Evolutionary conservation across 31 red algal species (phyloP), one percentile per base, ranked within the genome.

Genomic region (Endocladia muricata): DNA sequence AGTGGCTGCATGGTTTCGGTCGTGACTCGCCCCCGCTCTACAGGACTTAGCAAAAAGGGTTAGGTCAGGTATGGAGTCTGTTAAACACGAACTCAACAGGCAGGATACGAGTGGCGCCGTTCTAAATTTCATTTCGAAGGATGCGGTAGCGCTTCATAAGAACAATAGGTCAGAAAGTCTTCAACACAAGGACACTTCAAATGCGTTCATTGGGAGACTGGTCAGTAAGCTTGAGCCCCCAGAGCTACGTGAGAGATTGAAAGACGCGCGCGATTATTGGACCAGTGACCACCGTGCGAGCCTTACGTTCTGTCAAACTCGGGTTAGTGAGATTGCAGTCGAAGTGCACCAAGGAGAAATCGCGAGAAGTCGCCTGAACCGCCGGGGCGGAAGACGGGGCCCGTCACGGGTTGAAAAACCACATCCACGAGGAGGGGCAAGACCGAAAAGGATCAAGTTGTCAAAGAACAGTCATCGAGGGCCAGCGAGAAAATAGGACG

Each of bases 111-210:
- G 21, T 3, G 77, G 61, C 8, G 35, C 31, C 4, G 76, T 41
- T 3, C 21, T n/a, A 0, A 67, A 68, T 9, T 81, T 81, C 55
- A 39, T 68, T 55, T 11, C 1, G 1, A 57, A 67, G 0, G 29
- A 28, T 1, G 42, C 69, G 41, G 56, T 35, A 4, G 36, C 61
- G 29, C 21, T 81, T 9, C 43, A 56, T 3, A 31, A 55, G 42
- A 52, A 68, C 29, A 68, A 81, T 36, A 63, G 41, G 7, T 69
- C 44, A 1, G 43, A 69, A 33, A 30, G 67, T 34, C 0, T 56
- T 1, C 52, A 39, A 2, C 43, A 81, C 26, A 39, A 13, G 28
- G 41, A 69, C 6, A 28, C 41, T 3, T 60, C 0, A 9, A 81
- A 81, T 7, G 5, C 49, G 0, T 33, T 79, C 34, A 41, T 79